phyloP scores from a whole-genome alignment of 805 yeast species.

The Metschnikowia noctiluminum region DNA sequence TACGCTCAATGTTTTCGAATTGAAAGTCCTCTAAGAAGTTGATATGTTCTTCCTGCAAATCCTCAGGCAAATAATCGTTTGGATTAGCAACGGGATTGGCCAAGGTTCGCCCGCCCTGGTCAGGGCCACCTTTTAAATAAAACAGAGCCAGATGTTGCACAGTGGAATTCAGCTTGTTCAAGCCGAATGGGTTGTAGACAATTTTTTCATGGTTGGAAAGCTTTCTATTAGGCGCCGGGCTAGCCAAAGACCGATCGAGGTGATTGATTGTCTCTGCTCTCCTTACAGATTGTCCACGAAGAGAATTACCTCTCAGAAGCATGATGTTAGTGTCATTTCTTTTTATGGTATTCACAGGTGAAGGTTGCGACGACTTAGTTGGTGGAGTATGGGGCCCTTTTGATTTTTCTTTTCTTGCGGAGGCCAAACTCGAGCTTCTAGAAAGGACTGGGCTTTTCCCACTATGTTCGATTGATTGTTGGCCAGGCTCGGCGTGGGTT shows the following conservation, averaged over 20 bases:
- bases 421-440: conserved; percentile 3
- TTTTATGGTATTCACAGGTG: conserved; percentile 9
- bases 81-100: conserved; percentile 66
- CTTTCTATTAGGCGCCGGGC: conserved; percentile 9
- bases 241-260: conserved; percentile 23
- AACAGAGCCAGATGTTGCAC: conserved; percentile 23
- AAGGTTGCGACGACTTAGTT: conserved; percentile 7
- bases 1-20: conserved; percentile 38
- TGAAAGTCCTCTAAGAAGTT: conserved; percentile 56
- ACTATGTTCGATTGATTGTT: background rate
- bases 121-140: conserved; percentile 33
- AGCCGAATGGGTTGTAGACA: conserved; percentile 66
- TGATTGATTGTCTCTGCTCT: conserved; percentile 38
- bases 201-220: conserved; percentile 35
- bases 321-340: conserved; percentile 13
- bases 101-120: conserved; percentile 45
- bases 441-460: conserved; percentile 1
- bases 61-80: conserved; percentile 56
- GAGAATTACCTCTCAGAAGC: conserved; percentile 11
- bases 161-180: conserved; percentile 32
- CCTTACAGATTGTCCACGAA: conserved; percentile 9
- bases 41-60: conserved; percentile 45
- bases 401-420: conserved; percentile 1
- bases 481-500: conserved; percentile 1
- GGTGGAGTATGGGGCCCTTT: background rate